Evolutionary conservation across 352 stramenopile genomes (phyloP), one percentile per base, ranked within the genome.

Genomic region (Pythium insidiosum): DNA sequence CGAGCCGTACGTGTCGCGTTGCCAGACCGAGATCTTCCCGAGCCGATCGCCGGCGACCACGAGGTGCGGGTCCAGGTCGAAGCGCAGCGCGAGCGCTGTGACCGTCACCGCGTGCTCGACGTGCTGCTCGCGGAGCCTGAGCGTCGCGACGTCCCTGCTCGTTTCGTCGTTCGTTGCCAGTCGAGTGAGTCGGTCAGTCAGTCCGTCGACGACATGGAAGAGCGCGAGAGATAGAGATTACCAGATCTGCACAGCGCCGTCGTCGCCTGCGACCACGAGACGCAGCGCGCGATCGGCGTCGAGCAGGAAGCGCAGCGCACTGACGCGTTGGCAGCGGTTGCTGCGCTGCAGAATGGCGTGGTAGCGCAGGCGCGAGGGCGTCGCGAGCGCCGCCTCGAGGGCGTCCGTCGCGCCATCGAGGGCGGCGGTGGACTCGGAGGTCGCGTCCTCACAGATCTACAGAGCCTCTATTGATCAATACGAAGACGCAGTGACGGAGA

Each of bases 221-320:
- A n/a, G n/a, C n/a, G n/a, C n/a, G n/a, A n/a, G n/a, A n/a, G n/a
- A n/a, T n/a, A n/a, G n/a, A n/a, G n/a, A 28, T 12, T 47, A 86
- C 78, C 78, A 90, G 23, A 90, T 61, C 58, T 90, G 78, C 22
- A 90, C 67, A 22, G 65, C 58, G 20, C 73, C 78, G 57, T 86
- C 78, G 43, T 90, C 78, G 24, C 73, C 74, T 4, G 54, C 63
- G 26, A 73, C 86, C 25, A 84, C 49, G 9, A 90, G 15, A 3
- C 50, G 61, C 25, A 82, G 35, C 11, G 71, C 53, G 2, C 53
- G 56, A 15, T 46, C 26, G 5, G 41, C 52, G 15, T 76, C 47
- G 26, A 41, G 51, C 6, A 85, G 24, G 37, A 83, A 79, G 18
- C 66, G 58, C 26, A 90, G 47, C 2, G 66, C 55, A 12, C 68